Percentiles rank a stretch among this genome's conserved stretches.
phyloP scores from a whole-genome alignment of 768 basidiomycete genomes.

The Hortiboletus campestris region DNA sequence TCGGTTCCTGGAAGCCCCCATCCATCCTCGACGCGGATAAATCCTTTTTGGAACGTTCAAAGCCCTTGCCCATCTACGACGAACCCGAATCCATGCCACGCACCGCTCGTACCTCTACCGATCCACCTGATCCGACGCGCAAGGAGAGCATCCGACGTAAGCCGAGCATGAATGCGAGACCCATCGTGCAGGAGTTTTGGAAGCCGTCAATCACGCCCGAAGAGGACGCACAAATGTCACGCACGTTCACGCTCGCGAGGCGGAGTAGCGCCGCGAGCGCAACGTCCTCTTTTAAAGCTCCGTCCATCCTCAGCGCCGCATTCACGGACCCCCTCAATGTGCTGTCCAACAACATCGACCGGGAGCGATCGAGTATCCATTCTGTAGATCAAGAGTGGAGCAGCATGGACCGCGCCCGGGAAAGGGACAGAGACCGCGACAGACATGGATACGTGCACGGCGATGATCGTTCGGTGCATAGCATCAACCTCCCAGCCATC shows the following conservation, averaged over 20 bases:
- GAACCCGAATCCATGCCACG: constrained; percentile 29
- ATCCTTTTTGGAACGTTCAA: constrained; percentile 21
- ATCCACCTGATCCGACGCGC: constrained; percentile 24
- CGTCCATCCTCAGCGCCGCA: constrained; percentile 39
- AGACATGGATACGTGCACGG: constrained; percentile 9
- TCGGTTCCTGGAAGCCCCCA: constrained; percentile 27
- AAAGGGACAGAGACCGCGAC: constrained; percentile 25
- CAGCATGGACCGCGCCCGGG: constrained; percentile 23
- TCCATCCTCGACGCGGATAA: constrained; percentile 25
- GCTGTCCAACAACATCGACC: constrained; percentile 17
- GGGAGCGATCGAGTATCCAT: constrained; percentile 28
- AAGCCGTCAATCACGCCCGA: constrained; percentile 45
- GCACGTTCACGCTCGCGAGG: constrained; percentile 42
- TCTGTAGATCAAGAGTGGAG: constrained; percentile 30
- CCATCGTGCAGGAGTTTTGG: constrained; percentile 46
- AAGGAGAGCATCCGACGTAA: constrained; percentile 31
- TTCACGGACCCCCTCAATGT: constrained; percentile 30
- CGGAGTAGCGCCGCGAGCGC: constrained; percentile 51
- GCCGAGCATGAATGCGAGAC: constrained; percentile 35
- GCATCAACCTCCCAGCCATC: neutral
- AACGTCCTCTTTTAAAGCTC: constrained; percentile 45
- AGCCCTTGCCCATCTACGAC: constrained; percentile 21
- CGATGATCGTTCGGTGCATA: constrained; percentile 25
- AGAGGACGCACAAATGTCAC: constrained; percentile 42
- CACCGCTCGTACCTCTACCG: constrained; percentile 19